phyloP scores from a whole-genome alignment of 2,329 filamentous ascomycete genomes.

The Cladophialophora carrionii region DNA sequence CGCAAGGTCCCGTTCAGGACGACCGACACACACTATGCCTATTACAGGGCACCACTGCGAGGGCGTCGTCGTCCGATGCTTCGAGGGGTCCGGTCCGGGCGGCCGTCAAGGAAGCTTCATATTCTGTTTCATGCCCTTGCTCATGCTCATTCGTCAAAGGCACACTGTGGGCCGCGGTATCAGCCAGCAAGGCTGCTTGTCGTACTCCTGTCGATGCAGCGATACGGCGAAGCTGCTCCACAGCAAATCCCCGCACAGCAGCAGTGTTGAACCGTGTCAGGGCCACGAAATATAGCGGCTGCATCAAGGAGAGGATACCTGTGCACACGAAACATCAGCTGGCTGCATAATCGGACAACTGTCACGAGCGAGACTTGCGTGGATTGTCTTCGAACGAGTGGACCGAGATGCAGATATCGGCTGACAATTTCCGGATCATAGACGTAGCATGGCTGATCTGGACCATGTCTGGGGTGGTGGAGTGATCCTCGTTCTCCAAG shows the following conservation, averaged over 20 bases:
- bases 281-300: conserved; percentile 21
- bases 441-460: neutral
- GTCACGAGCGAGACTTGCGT: conserved; percentile 4
- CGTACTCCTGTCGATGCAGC: conserved; percentile 12
- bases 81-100: neutral
- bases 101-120: conserved; percentile 7
- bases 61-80: neutral
- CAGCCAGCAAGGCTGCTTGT: conserved; percentile 18
- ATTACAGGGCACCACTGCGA: conserved; percentile 24
- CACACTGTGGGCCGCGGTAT: conserved; percentile 11
- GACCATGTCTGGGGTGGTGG: neutral
- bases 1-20: neutral
- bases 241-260: conserved; percentile 10
- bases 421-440: conserved; percentile 11
- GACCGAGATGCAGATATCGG: conserved; percentile 22
- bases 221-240: conserved; percentile 20
- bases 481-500: conserved; percentile 6
- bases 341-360: conserved; percentile 1
- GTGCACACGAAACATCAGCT: conserved; percentile 6
- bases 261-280: conserved; percentile 7
- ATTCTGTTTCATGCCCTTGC: too few species aligned
- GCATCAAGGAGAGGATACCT: conserved; percentile 18
- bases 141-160: neutral
- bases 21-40: conserved; percentile 7
- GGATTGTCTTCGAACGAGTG: conserved; percentile 18